Evolutionary conservation across 1,284 basidiomycete species (phyloP).

Genomic region (Golubevia pallescens): DNA sequence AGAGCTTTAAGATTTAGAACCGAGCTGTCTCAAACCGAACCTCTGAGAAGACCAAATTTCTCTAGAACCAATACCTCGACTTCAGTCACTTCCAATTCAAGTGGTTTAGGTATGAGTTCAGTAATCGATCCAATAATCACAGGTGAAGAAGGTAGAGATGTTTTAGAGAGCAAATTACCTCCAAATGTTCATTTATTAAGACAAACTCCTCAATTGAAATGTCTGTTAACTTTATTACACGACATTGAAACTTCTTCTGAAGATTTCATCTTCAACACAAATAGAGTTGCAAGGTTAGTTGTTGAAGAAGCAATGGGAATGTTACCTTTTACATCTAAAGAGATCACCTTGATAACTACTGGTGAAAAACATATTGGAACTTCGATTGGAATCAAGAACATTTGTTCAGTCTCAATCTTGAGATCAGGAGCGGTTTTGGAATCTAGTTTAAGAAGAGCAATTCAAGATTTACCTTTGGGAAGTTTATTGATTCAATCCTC

Average conservation of each 20-base stretch:
- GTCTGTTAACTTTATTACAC: constrained; percentile 77
- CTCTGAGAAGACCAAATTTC: constrained; percentile 21
- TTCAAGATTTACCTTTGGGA: constrained; percentile 85
- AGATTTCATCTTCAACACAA: constrained; percentile 88
- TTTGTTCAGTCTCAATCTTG: constrained; percentile 83
- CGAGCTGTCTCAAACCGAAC: constrained; percentile 69
- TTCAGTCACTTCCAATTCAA: too few species aligned
- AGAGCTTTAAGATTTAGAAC: constrained; percentile 77
- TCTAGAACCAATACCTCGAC: too few species aligned
- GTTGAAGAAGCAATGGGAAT: constrained; percentile 83
- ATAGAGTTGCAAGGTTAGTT: constrained; percentile 82
- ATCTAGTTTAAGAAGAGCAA: constrained; percentile 84
- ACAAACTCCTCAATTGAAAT: constrained; percentile 78
- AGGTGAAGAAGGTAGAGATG: too few species aligned
- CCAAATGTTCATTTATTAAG: constrained; percentile 75
- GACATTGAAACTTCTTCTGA: constrained; percentile 75
- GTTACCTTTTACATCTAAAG: constrained; percentile 75
- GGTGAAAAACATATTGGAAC: constrained; percentile 67
- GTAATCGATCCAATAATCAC: too few species aligned
- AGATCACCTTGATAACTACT: constrained; percentile 66
- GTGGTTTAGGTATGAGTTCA: too few species aligned
- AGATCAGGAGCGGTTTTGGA: constrained; percentile 89
- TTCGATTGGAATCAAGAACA: constrained; percentile 72
- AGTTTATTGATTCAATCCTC: constrained; percentile 88
- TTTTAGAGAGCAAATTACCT: constrained; percentile 33